phyloP scores from a whole-genome alignment of 345 rosid species.

The Acer yangbiense region DNA sequence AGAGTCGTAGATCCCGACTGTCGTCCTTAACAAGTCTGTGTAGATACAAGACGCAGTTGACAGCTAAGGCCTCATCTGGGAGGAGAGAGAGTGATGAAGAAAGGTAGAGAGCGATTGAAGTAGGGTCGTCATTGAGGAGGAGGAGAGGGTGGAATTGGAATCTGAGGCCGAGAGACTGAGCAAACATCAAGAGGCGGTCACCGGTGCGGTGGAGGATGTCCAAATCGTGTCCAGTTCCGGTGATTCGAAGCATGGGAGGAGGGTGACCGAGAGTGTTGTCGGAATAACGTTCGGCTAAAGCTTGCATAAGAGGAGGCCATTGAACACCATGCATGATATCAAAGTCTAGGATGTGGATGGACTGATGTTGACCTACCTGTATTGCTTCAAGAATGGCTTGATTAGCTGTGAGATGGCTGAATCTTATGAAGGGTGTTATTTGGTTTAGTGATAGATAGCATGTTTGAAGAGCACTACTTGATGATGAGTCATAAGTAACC shows the following conservation, averaged over 20 bases:
- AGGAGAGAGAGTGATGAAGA: conserved; percentile 47
- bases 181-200: conserved; percentile 78
- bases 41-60: conserved; percentile 75
- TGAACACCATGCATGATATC: conserved; percentile 98
- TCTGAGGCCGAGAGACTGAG: conserved; percentile 71
- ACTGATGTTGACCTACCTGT: conserved; percentile 45
- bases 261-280: conserved; percentile 33
- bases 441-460: conserved; percentile 87
- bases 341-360: conserved; percentile 82
- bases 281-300: conserved; percentile 64
- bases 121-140: conserved; percentile 52
- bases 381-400: conserved; percentile 89
- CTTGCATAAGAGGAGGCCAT: conserved; percentile 99
- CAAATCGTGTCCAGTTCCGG: conserved; percentile 76
- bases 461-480: conserved; percentile 41
- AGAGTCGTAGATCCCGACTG: conserved; percentile 42
- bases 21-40: conserved; percentile 63
- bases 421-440: conserved; percentile 82
- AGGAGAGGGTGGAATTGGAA: conserved; percentile 83
- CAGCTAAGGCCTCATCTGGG: conserved; percentile 73
- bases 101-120: conserved; percentile 44
- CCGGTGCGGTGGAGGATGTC: conserved; percentile 70
- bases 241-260: conserved; percentile 78
- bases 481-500: neutral
- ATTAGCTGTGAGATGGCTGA: conserved; percentile 90